Percentiles rank a stretch among this genome's conserved stretches.
These are phyloP conservation scores for Trichoderma afroharzianum DNA, from an alignment of 2,329 filamentous ascomycete species.

Conservation along the genomic window DNA sequence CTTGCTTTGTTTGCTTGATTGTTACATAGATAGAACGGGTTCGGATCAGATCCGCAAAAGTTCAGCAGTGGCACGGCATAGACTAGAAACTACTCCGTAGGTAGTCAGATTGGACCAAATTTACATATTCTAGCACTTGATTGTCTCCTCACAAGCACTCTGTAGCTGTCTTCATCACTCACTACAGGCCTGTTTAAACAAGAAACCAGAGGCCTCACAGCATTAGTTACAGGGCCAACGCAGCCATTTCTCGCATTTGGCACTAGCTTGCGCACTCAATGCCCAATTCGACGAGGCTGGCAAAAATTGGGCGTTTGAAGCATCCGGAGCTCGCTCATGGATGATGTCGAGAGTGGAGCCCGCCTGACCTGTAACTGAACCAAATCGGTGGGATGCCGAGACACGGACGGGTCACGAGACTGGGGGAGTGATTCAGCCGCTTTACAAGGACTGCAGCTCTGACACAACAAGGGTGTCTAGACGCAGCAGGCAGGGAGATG, in stretches of 20 bases:
- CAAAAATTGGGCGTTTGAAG: background rate
- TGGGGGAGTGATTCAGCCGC: background rate
- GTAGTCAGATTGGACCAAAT: background rate
- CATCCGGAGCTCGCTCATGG: background rate
- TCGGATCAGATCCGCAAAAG: background rate
- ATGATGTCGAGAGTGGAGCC: background rate
- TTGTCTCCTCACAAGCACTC: background rate
- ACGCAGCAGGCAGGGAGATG: background rate
- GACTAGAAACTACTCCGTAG: background rate
- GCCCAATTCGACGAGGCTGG: background rate
- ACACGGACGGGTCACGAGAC: background rate
- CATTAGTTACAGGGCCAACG: background rate
- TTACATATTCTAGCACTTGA: background rate
- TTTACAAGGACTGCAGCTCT: background rate
- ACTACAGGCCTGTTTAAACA: background rate
- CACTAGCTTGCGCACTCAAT: background rate
- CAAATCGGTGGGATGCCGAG: background rate
- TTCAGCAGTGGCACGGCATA: background rate
- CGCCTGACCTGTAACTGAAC: background rate
- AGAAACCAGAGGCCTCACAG: background rate
- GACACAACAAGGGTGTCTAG: background rate
- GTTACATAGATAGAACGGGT: background rate
- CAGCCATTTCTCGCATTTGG: background rate
- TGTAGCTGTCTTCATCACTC: background rate
- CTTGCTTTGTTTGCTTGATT: background rate